A percentile compares a stretch with the other conserved stretches of the same genome.
Evolutionary conservation across 257 asterid species (phyloP).

Genomic region (Catharanthus roseus): DNA sequence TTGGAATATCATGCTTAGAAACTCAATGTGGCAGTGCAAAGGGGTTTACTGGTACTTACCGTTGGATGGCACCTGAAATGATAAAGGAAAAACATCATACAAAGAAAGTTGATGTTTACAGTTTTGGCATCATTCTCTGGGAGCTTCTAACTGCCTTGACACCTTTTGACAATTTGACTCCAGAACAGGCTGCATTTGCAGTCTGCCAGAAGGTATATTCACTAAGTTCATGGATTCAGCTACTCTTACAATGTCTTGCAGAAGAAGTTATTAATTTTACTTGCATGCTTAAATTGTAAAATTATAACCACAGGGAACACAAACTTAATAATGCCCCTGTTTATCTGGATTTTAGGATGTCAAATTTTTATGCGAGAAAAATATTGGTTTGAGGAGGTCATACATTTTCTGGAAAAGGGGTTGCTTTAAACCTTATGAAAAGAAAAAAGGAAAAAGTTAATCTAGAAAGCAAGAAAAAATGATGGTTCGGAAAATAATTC

Average conservation of each 20-base stretch:
- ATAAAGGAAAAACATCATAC: constrained; percentile 87
- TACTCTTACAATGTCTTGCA: not conserved
- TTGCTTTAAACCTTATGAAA: not conserved
- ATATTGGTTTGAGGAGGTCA: not conserved
- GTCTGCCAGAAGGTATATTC: constrained; percentile 90
- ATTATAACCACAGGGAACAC: not conserved
- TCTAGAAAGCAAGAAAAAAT: not conserved
- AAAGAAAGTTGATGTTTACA: constrained; percentile 87
- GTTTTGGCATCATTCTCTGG: constrained; percentile 88
- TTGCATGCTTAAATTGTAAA: not conserved
- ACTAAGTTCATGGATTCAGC: not conserved
- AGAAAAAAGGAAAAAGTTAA: not conserved
- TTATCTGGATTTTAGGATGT: not conserved
- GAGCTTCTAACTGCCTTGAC: constrained; percentile 89
- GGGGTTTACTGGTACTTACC: constrained; percentile 95
- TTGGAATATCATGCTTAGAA: constrained; percentile 92
- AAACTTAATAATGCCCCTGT: not conserved
- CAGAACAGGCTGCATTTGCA: constrained; percentile 98
- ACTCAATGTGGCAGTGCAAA: constrained; percentile 88
- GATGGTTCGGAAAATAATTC: not conserved
- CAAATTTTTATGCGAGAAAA: not conserved
- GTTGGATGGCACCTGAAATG: constrained; percentile 99
- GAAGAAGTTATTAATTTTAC: not conserved
- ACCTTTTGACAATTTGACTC: constrained; percentile 90
- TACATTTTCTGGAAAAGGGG: not conserved